These are phyloP conservation scores for Amanita pallidorosea DNA, from an alignment of 768 basidiomycete species.

Conservation along the genomic window DNA sequence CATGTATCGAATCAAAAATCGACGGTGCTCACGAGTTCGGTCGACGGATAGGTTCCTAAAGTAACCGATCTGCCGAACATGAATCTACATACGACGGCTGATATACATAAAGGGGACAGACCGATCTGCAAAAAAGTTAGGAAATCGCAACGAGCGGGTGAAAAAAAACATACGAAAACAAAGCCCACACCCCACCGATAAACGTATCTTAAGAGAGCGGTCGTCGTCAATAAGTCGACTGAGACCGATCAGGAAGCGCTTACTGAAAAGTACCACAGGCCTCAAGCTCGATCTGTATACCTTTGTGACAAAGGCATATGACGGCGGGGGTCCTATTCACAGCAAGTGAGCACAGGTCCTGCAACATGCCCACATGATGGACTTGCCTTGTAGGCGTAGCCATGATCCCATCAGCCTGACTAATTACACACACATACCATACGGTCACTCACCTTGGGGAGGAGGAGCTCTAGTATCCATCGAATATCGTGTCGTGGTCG, in stretches of 20 bases:
- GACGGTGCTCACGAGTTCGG: conserved; percentile 25
- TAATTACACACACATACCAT: conserved; percentile 4
- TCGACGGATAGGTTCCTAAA: conserved; percentile 45
- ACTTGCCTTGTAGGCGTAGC: conserved; percentile 10
- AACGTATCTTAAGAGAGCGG: conserved; percentile 24
- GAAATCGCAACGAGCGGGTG: neutral
- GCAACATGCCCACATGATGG: neutral
- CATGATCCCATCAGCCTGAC: neutral
- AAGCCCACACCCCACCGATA: conserved; percentile 45
- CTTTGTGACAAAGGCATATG: conserved; percentile 49
- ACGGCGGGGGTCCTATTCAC: conserved; percentile 35
- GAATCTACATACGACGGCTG: neutral
- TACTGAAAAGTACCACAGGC: conserved; percentile 44
- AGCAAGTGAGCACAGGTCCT: neutral
- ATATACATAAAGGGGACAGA: conserved; percentile 9
- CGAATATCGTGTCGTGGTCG: neutral
- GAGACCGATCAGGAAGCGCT: conserved; percentile 8
- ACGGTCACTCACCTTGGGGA: conserved; percentile 22
- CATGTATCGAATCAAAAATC: neutral
- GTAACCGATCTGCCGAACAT: conserved; percentile 38
- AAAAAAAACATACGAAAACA: conserved; percentile 44
- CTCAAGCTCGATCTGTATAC: conserved; percentile 48
- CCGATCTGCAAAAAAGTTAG: conserved; percentile 16
- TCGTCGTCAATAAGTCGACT: neutral
- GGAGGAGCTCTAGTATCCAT: conserved; percentile 31